Conservation (phyloP, 208 protist genomes). For the Phytomonas sp. region DNA sequence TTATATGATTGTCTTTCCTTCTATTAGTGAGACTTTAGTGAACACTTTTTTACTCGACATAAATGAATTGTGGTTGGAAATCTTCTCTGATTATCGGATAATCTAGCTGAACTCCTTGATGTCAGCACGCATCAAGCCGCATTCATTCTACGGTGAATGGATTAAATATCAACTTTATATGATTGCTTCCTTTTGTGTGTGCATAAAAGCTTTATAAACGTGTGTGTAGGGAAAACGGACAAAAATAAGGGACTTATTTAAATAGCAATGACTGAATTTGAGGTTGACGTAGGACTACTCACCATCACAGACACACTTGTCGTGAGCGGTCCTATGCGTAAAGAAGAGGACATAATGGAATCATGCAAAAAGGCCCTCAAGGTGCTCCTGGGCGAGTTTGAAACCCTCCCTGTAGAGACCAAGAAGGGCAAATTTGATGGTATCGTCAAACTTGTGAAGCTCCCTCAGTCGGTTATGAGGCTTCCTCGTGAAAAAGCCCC, state of each 20-base stretch:
- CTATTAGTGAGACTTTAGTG: too few species aligned
- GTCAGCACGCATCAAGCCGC: not conserved
- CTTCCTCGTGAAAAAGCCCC: constrained; percentile 90
- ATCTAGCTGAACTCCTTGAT: constrained; percentile 1
- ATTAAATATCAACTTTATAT: not conserved
- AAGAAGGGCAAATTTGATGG: constrained; percentile 82
- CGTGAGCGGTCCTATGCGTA: constrained; percentile 73
- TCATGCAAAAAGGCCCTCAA: constrained; percentile 57
- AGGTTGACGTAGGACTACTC: constrained; percentile 74
- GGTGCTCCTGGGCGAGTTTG: constrained; percentile 61
- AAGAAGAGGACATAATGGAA: constrained; percentile 68
- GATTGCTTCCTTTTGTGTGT: not conserved
- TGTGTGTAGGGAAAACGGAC: not conserved
- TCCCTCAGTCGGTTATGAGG: constrained; percentile 78
- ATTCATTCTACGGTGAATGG: not conserved
- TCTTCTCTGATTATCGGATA: not conserved
- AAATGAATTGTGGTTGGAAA: too few species aligned
- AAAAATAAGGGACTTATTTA: not conserved
- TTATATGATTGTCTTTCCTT: constrained; percentile 6
- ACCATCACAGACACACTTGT: constrained; percentile 67
- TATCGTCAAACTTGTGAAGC: constrained; percentile 47
- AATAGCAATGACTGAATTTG: constrained; percentile 53
- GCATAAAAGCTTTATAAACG: not conserved
- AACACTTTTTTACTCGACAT: not conserved
- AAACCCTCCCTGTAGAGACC: constrained; percentile 46